These are phyloP conservation scores for Penicillium daleae DNA, from an alignment of 495 filamentous ascomycete genomes.

Conservation along the genomic window DNA sequence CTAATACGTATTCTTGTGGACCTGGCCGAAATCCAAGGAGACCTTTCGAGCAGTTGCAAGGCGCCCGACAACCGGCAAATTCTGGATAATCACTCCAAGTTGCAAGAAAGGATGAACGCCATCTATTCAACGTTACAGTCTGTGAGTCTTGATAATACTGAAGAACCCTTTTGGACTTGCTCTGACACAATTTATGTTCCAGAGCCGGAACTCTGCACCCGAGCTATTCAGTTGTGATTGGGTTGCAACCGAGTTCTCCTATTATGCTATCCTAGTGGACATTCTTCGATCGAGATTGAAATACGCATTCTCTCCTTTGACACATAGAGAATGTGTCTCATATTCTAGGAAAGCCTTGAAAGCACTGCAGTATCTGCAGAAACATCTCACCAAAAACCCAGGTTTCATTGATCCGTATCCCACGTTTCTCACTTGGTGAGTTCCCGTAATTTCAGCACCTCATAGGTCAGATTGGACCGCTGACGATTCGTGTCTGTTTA, in stretches of 20 bases:
- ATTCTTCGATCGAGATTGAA: slow-evolving; percentile 33
- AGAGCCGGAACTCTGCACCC: slow-evolving; percentile 22
- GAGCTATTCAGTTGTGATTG: slow-evolving; percentile 25
- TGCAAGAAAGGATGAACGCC: slow-evolving; percentile 27
- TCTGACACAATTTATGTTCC: not conserved
- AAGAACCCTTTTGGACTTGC: too few relatives aligned
- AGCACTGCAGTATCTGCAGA: slow-evolving; percentile 32
- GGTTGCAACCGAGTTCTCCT: slow-evolving; percentile 33
- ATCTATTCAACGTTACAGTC: slow-evolving; percentile 28
- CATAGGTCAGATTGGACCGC: not conserved
- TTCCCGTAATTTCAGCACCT: not conserved
- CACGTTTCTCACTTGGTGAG: slow-evolving; percentile 36
- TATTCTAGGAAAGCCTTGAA: slow-evolving; percentile 30
- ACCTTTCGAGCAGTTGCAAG: slow-evolving; percentile 15
- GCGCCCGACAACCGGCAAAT: slow-evolving; percentile 12
- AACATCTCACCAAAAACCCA: slow-evolving; percentile 19
- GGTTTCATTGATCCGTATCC: slow-evolving; percentile 36
- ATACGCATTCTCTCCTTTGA: slow-evolving; percentile 25
- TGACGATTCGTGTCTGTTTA: not conserved
- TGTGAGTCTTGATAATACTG: slow-evolving; percentile 10
- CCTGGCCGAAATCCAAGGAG: slow-evolving; percentile 32
- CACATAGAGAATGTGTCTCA: slow-evolving; percentile 32
- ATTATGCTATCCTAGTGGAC: slow-evolving; percentile 37
- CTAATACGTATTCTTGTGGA: slow-evolving; percentile 31
- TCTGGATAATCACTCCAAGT: slow-evolving; percentile 18